Percentiles rank a stretch among this genome's conserved stretches.
These are phyloP conservation scores for Hordeum vulgare DNA, from an alignment of 176 grass and related monocot genomes.

Conservation along the genomic window MorexV3_pseudomolecules_assembly NC_058518.1:451748125-451748624, in stretches of 20 bases:
- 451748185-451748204: not conserved
- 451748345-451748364: not conserved
- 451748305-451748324: not conserved
- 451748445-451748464: constrained; percentile 97
- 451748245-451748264: not conserved
- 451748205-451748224: not conserved
- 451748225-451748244: not conserved
- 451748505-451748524: not conserved
- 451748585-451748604: constrained; percentile 98
- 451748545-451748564: constrained; percentile 47
- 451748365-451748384: constrained; percentile 38
- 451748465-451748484: constrained; percentile 37
- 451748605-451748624: constrained; percentile 94
- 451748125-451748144: not conserved
- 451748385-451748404: constrained; percentile 39
- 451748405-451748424: constrained; percentile 94
- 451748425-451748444: constrained; percentile 97
- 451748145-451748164: not conserved
- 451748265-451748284: not conserved
- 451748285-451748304: constrained; percentile 5
- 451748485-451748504: not conserved
- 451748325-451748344: not conserved
- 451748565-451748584: constrained; percentile 93
- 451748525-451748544: not conserved
- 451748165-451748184: not conserved